Evolutionary conservation across 257 asterid species (phyloP).

Genomic region (Scutellaria galericulata): DNA sequence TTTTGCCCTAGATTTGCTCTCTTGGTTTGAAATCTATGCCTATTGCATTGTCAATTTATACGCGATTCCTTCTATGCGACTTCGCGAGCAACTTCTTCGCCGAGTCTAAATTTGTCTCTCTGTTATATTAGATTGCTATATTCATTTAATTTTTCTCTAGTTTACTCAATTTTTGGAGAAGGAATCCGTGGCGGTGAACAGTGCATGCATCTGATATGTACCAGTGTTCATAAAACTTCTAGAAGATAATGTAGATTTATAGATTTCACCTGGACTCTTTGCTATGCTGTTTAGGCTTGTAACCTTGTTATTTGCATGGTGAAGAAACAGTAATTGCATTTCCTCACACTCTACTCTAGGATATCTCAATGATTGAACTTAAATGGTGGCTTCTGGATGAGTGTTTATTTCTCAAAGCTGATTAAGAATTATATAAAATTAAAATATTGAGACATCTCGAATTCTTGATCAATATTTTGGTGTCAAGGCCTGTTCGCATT

Average conservation of each 20-base stretch:
- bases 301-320: slow-evolving; percentile 26
- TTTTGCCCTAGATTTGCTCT: slow-evolving; percentile 33
- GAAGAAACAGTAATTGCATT: slow-evolving; percentile 10
- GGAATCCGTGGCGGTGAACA: not conserved
- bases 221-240: not conserved
- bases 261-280: slow-evolving; percentile 20
- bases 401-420: slow-evolving; percentile 21
- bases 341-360: not conserved
- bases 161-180: not conserved
- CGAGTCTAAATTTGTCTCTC: not conserved
- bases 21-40: slow-evolving; percentile 4
- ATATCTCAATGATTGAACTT: not conserved
- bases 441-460: slow-evolving; percentile 2
- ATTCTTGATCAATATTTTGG: not conserved
- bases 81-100: not conserved
- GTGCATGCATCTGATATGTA: slow-evolving; percentile 18
- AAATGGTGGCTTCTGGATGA: slow-evolving; percentile 12
- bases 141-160: not conserved
- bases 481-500: not conserved
- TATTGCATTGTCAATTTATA: not conserved
- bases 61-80: not conserved
- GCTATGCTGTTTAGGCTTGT: slow-evolving; percentile 4
- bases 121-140: not conserved
- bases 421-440: not conserved
- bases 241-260: not conserved